phyloP scores from a whole-genome alignment of 495 filamentous ascomycete genomes.

The Penicillium goetzii region DNA sequence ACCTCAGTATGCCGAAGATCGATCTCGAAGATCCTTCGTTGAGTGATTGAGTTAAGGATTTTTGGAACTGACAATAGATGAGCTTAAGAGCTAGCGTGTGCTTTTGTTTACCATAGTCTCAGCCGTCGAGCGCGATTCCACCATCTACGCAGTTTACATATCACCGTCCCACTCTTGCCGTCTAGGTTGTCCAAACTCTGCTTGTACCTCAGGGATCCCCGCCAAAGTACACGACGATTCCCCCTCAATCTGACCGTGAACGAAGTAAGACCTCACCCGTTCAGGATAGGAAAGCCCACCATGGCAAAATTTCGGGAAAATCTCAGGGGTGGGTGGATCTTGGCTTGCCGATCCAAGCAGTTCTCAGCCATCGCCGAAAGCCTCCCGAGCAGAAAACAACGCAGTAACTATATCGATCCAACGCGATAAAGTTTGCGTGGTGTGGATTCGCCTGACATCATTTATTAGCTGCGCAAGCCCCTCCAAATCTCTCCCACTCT shows the following conservation, averaged over 20 bases:
- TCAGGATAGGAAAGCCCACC: background rate
- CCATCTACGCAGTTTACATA: no score
- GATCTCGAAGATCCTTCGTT: background rate
- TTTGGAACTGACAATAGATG: background rate
- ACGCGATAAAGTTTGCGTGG: conserved; percentile 5
- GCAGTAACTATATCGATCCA: background rate
- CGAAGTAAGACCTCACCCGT: background rate
- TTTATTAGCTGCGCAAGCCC: background rate
- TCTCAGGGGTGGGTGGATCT: conserved; percentile 11
- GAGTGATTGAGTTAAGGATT: background rate
- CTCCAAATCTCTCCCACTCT: background rate
- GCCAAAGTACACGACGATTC: background rate
- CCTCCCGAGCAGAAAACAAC: background rate
- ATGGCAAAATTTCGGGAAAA: conserved; percentile 26
- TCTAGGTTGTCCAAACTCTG: no score
- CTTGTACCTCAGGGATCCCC: no score
- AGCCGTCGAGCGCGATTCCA: background rate
- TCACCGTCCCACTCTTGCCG: no score
- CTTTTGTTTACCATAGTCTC: background rate
- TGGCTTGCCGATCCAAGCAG: conserved; percentile 20
- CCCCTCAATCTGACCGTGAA: background rate
- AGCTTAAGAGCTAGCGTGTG: background rate
- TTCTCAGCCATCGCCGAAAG: conserved; percentile 8
- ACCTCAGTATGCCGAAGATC: background rate
- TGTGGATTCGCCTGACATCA: background rate